A percentile compares a stretch with the other conserved stretches of the same genome.
These are phyloP conservation scores for Colletotrichum cereale DNA, from an alignment of 2,329 filamentous ascomycete genomes.

Conservation along the genomic window DNA sequence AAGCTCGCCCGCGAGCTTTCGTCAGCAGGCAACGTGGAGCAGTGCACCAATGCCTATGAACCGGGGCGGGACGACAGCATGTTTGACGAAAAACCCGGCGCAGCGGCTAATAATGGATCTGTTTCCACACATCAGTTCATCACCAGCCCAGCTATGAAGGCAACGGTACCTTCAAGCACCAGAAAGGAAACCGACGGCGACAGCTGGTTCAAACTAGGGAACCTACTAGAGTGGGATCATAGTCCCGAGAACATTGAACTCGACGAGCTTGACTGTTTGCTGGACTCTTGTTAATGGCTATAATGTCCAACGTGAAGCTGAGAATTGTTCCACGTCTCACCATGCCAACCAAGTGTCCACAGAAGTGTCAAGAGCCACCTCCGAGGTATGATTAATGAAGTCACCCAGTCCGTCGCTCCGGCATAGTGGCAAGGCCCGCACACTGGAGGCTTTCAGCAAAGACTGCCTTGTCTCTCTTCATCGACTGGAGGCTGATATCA, in stretches of 20 bases:
- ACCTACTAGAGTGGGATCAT: conserved; percentile 69
- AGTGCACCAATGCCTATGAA: conserved; percentile 54
- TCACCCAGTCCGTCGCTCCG: background rate
- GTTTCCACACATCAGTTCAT: conserved; percentile 58
- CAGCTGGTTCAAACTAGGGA: conserved; percentile 59
- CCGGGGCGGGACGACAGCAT: conserved; percentile 63
- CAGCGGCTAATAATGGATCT: conserved; percentile 39
- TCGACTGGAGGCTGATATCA: background rate
- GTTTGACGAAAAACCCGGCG: conserved; percentile 61
- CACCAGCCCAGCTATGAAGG: conserved; percentile 68
- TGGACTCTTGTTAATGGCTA: conserved; percentile 75
- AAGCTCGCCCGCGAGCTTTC: conserved; percentile 65
- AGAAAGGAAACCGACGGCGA: conserved; percentile 57
- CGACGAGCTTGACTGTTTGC: conserved; percentile 90
- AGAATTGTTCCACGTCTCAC: conserved; percentile 8
- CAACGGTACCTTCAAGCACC: conserved; percentile 47
- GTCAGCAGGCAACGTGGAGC: conserved; percentile 47
- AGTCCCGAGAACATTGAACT: conserved; percentile 92
- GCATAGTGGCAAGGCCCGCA: background rate
- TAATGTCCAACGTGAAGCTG: conserved; percentile 24
- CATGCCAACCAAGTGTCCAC: background rate
- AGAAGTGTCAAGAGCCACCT: background rate
- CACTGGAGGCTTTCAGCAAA: background rate
- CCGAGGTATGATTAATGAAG: background rate
- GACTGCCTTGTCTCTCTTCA: background rate